Base-by-base conservation (phyloP, 2,329 filamentous ascomycete genomes). In the Emericellopsis atlantica region DNA sequence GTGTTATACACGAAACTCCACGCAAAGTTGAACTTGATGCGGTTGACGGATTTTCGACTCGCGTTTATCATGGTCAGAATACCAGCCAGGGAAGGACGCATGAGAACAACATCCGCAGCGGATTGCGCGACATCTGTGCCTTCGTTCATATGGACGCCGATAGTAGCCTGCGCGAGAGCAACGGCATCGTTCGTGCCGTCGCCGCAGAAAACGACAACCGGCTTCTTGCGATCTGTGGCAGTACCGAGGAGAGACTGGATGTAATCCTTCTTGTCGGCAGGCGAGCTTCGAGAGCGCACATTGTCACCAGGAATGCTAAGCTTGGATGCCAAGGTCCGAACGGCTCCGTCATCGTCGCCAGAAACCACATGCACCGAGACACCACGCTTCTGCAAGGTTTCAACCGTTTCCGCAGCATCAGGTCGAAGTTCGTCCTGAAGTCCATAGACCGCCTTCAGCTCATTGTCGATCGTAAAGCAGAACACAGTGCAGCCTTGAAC, bases 131-230 rank as follows among this genome's bases (percentile, higher is more conserved):
- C 61, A 34, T 80, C 75, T 7, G 49, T 45, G 33, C 58, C 65
- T 42, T 64, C 62, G 43, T 66, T 66, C 45, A 82, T 65, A 43
- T 79, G 72, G 0, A 79, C 63, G 31, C 76, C 77, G 14, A 81
- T 62, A 32, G 70, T 62, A 21, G 79, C 75, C 48, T 74, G 67
- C 4, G 74, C 70, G 4, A 82, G 63, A 2, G 77, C 77, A 5
- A 72, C 63, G 1, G 78, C 74, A 49, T 81, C 77, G 51, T 81
- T 81, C 7, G 74, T 78, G 10, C 78, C 77, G 48, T 81, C 77
- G 26, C 78, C 77, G 33, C 70, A 64, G 56, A 81, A 81, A 42
- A 81, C 57, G 41, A 76, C 66, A 11, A 42, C 24, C 18, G 26
- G 23, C 21, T 49, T 52, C n/a, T 46, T 49, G 3, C 36, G 37